These are phyloP conservation scores for Stylonectria norvegica DNA, from an alignment of 2,329 filamentous ascomycete genomes.

Conservation along the genomic window DNA sequence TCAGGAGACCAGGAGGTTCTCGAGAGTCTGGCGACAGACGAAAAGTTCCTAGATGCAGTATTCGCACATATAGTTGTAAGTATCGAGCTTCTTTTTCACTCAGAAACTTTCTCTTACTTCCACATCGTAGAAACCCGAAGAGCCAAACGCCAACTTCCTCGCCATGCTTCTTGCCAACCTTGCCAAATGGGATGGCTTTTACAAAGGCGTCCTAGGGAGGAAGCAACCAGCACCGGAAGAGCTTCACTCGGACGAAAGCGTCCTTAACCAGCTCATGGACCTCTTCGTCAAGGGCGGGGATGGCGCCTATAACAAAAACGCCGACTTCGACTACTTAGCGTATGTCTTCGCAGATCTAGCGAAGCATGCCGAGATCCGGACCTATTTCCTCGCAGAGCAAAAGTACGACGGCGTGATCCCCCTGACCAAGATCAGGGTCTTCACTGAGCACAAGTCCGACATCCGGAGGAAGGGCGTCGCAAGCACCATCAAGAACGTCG, in stretches of 20 bases:
- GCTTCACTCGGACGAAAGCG: slow-evolving; percentile 68
- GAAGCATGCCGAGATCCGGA: slow-evolving; percentile 70
- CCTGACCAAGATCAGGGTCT: slow-evolving; percentile 86
- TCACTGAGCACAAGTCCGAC: slow-evolving; percentile 83
- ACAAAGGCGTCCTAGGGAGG: slow-evolving; percentile 64
- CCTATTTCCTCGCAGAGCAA: slow-evolving; percentile 71
- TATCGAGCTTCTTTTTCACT: too few relatives aligned
- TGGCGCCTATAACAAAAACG: slow-evolving; percentile 76
- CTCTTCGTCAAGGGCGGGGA: slow-evolving; percentile 91
- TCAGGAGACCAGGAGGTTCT: slow-evolving; percentile 75
- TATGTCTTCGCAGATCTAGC: slow-evolving; percentile 93
- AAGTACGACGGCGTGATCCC: slow-evolving; percentile 81
- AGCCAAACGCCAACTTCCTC: slow-evolving; percentile 78
- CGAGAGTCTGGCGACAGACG: slow-evolving; percentile 69
- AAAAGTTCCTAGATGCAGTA: slow-evolving; percentile 73
- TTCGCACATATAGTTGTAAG: slow-evolving; percentile 71
- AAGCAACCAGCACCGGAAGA: slow-evolving; percentile 65
- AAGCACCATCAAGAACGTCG: slow-evolving; percentile 88
- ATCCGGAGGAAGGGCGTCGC: slow-evolving; percentile 92
- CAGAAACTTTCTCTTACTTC: too few relatives aligned
- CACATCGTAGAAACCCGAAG: slow-evolving; percentile 64
- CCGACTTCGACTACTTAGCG: slow-evolving; percentile 87
- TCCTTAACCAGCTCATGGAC: slow-evolving; percentile 89
- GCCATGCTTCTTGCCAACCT: slow-evolving; percentile 94
- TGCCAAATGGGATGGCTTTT: slow-evolving; percentile 71